These are phyloP conservation scores for Chalaropsis ovoidea DNA, from an alignment of 2,329 filamentous ascomycete genomes.

Conservation along the genomic window DNA sequence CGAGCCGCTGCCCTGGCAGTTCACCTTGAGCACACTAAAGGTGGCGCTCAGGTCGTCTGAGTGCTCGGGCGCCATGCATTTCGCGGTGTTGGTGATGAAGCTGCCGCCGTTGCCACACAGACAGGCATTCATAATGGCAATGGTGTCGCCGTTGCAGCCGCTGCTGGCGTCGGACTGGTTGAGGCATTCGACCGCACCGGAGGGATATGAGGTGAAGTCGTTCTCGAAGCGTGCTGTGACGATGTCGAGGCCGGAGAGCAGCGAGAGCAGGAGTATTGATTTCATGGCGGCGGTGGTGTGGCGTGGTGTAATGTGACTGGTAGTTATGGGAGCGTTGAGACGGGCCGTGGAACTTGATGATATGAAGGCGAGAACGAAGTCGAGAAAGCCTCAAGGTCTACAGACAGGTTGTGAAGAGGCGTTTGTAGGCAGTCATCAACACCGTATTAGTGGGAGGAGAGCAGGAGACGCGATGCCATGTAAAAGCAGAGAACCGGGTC, in stretches of 20 bases:
- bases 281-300: slow-evolving; percentile 14
- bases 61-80: slow-evolving; percentile 36
- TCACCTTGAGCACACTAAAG: slow-evolving; percentile 37
- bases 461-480: not conserved
- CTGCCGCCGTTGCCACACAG: slow-evolving; percentile 42
- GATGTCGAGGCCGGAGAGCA: slow-evolving; percentile 30
- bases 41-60: slow-evolving; percentile 36
- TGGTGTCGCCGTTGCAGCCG: slow-evolving; percentile 36
- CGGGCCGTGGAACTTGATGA: not conserved
- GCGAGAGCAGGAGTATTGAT: slow-evolving; percentile 28
- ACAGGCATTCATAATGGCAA: slow-evolving; percentile 39
- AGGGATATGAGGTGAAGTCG: slow-evolving; percentile 33
- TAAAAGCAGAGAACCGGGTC: not conserved
- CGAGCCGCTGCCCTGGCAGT: slow-evolving; percentile 39
- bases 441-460: not conserved
- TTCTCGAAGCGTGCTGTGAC: slow-evolving; percentile 29
- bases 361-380: not conserved
- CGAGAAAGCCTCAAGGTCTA: not conserved
- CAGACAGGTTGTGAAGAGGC: not conserved
- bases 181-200: slow-evolving; percentile 35
- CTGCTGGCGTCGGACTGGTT: slow-evolving; percentile 34
- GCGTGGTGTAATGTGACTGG: not conserved
- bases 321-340: not conserved
- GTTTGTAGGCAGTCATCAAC: not conserved
- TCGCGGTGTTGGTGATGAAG: slow-evolving; percentile 41